These are phyloP conservation scores for Tausonia pullulans DNA, from an alignment of 1,284 basidiomycete genomes.

Conservation along the genomic window DNA sequence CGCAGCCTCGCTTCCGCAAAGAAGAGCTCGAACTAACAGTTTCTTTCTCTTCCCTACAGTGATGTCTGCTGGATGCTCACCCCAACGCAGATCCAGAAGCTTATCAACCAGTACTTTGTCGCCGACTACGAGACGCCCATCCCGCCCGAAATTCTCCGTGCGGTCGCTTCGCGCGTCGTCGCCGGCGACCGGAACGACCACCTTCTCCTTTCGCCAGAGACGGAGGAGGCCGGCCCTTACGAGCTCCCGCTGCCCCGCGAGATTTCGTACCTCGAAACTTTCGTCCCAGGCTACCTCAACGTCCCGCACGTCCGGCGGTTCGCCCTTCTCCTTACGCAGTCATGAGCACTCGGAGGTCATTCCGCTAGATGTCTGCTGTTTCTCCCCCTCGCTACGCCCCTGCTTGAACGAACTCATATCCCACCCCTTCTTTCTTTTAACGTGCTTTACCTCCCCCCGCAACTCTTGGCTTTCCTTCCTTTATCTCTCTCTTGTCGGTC, in stretches of 20 bases:
- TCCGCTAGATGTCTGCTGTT: too few relatives aligned
- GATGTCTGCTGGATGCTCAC: conserved; percentile 99
- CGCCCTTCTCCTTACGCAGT: conserved; percentile 1
- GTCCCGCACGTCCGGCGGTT: conserved; percentile 15
- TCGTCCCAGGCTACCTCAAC: conserved; percentile 16
- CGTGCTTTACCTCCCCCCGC: too few relatives aligned
- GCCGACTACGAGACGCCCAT: conserved; percentile 98
- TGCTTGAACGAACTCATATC: too few relatives aligned
- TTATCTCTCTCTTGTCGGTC: too few relatives aligned
- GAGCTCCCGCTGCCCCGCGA: conserved; percentile 76
- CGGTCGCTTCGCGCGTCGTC: conserved; percentile 87
- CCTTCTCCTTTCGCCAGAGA: conserved; percentile 81
- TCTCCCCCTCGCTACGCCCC: too few relatives aligned
- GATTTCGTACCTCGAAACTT: conserved; percentile 76
- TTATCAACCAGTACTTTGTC: conserved; percentile 96
- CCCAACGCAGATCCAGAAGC: conserved; percentile 97
- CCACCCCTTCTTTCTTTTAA: too few relatives aligned
- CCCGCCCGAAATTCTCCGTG: conserved; percentile 86
- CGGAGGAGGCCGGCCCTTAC: conserved; percentile 87
- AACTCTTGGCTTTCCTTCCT: too few relatives aligned
- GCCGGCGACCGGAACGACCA: conserved; percentile 93
- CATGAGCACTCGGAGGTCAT: not conserved
- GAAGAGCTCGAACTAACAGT: not conserved
- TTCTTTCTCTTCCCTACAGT: conserved; percentile 7
- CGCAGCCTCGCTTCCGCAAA: not conserved